Percentiles rank a stretch among this genome's conserved stretches.
These are phyloP conservation scores for Corinectria fuckeliana DNA, from an alignment of 2,329 filamentous ascomycete genomes.

Conservation along the genomic window DNA sequence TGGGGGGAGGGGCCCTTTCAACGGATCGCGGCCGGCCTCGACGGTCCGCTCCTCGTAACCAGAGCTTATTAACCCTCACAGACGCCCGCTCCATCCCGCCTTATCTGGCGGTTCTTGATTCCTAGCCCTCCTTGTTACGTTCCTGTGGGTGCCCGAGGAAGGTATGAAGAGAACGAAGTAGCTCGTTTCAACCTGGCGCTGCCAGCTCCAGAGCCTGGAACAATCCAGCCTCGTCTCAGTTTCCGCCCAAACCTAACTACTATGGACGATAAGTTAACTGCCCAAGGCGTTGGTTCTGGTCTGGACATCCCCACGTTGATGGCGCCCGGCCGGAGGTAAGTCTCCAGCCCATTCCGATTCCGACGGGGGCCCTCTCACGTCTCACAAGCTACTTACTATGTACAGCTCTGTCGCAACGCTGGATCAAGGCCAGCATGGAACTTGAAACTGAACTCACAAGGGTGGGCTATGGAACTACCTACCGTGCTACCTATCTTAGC, in stretches of 20 bases:
- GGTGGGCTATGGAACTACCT: too few relatives aligned
- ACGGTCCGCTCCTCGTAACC: slow-evolving; percentile 34
- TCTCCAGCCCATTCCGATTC: slow-evolving; percentile 16
- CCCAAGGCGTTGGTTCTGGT: slow-evolving; percentile 13
- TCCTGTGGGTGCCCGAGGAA: too few relatives aligned
- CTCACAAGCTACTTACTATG: background rate
- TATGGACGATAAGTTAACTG: background rate
- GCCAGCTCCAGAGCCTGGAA: slow-evolving; percentile 21
- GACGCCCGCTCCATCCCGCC: slow-evolving; percentile 24
- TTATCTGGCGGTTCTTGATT: slow-evolving; percentile 1
- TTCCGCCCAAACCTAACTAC: background rate
- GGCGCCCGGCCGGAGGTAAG: slow-evolving; percentile 7
- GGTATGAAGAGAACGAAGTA: too few relatives aligned
- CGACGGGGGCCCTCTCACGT: slow-evolving; percentile 11
- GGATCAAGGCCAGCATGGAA: slow-evolving; percentile 9
- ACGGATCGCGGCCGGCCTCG: slow-evolving; percentile 32
- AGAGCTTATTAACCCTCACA: slow-evolving; percentile 20
- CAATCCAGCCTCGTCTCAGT: slow-evolving; percentile 23
- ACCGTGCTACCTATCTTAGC: too few relatives aligned
- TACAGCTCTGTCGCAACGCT: background rate
- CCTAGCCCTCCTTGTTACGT: too few relatives aligned
- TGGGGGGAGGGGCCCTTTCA: slow-evolving; percentile 20
- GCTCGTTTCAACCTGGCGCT: background rate
- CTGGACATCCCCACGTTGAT: slow-evolving; percentile 9
- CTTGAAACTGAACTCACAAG: too few relatives aligned